Base-by-base conservation (phyloP, 257 asterid species). In the Scutellaria baicalensis region DNA sequence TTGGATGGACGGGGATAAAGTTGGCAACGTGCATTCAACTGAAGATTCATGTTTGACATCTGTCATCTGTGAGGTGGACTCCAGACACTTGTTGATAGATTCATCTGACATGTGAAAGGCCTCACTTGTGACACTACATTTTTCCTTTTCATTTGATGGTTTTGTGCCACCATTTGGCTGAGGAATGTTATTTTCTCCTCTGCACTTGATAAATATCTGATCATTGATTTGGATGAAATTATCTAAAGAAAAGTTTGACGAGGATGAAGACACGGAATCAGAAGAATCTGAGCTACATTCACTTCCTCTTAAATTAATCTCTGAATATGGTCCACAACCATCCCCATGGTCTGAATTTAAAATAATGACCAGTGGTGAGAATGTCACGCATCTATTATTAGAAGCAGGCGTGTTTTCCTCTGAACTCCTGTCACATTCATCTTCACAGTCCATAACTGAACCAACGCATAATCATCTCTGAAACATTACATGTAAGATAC, bases 1-100 rank as follows among this genome's bases (percentile, higher is more conserved):
- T 73, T 83, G 93, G 55, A 71, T 9, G 42, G 85, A 63, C 66
- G 94, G 96, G 69, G 80, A 82, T 40, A 69, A 74, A 17, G 73
- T 83, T 47, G 78, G 82, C 8, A 81, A 69, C 56, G 35, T 31
- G 44, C 16, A 35, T 16, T 81, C 69, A 27, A 48, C 13, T 18
- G 13, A 11, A 60, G 83, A 75, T 73, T 81, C 85, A 68, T 43
- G 70, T 13, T 79, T 70, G 51, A 70, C 68, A 40, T 72, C 83
- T 6, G 87, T 81, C 45, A 57, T 61, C 27, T 39, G 79, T 9
- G 91, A 76, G 65, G 55, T 58, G 50, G 80, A 72, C 62, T 66
- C 49, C n/a, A 71, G 73, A 43, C 82, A 79, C 51, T 66, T 80
- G 9, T 35, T 51, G 6, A 43, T 39, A n/a, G 66, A 50, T 50